Evolutionary conservation across 2,329 filamentous ascomycete genomes (phyloP).

Genomic region (Pseudogymnoascus sp.): DNA sequence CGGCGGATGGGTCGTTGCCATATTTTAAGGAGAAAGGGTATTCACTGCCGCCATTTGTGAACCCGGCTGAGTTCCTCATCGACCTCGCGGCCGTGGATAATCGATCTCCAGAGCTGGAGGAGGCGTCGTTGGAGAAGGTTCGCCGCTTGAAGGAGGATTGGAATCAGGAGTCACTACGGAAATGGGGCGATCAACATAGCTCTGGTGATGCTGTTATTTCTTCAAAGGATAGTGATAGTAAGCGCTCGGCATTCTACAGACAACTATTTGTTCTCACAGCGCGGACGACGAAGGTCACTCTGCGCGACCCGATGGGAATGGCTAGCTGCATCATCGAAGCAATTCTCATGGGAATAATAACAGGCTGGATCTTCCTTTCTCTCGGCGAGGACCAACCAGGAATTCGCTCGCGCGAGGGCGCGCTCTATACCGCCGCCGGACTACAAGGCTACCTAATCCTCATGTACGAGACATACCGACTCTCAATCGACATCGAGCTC

Average conservation of each 20-base stretch:
- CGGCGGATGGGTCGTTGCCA: conserved; percentile 45
- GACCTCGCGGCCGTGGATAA: conserved; percentile 69
- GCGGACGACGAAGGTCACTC: conserved; percentile 62
- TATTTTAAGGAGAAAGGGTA: conserved; percentile 58
- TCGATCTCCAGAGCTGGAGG: conserved; percentile 57
- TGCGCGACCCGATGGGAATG: conserved; percentile 71
- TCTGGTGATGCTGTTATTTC: neutral
- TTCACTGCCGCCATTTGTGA: conserved; percentile 61
- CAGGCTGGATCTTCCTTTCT: conserved; percentile 64
- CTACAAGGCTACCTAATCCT: conserved; percentile 71
- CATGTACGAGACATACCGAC: conserved; percentile 66
- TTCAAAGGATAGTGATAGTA: neutral
- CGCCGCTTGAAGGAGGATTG: conserved; percentile 53
- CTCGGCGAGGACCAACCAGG: conserved; percentile 58
- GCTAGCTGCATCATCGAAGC: conserved; percentile 61
- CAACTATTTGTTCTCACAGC: conserved; percentile 59
- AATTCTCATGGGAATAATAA: conserved; percentile 60
- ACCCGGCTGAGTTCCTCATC: conserved; percentile 69
- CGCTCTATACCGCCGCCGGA: conserved; percentile 61
- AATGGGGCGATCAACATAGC: conserved; percentile 12
- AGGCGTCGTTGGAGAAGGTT: conserved; percentile 49
- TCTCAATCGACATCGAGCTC: conserved; percentile 65
- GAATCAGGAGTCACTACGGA: conserved; percentile 33
- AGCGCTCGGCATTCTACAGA: conserved; percentile 48
- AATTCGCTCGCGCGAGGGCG: conserved; percentile 65